Conservation (phyloP, 345 rosid genomes). For the Lepidium africanum region DNA sequence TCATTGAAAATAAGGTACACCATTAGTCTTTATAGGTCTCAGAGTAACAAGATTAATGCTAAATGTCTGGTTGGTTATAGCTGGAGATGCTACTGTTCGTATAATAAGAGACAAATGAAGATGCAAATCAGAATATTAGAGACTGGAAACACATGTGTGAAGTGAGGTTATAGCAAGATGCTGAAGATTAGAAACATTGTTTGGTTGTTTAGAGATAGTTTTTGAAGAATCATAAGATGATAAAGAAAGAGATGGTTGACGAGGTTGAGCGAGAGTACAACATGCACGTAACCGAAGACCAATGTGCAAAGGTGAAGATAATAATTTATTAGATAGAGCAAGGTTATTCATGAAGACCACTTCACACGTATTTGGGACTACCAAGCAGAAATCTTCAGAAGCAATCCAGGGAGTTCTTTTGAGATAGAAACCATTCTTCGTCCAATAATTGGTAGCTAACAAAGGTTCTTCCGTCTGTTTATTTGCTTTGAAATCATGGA, state of each 20-base stretch:
- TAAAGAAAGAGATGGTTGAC: not conserved
- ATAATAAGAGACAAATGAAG: not conserved
- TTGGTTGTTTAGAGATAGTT: not conserved
- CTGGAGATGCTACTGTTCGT: not conserved
- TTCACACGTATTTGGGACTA: no score
- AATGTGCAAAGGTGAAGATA: not conserved
- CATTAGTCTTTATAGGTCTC: not conserved
- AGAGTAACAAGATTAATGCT: not conserved
- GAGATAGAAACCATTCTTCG: no score
- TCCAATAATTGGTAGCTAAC: no score
- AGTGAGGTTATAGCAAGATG: not conserved
- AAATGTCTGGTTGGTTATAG: not conserved
- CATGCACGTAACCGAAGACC: not conserved
- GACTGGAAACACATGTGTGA: not conserved
- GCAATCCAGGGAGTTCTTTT: no score
- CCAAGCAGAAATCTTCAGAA: no score
- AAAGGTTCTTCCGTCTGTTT: no score
- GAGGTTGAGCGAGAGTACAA: not conserved
- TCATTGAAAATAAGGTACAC: not conserved
- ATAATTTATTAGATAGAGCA: not conserved
- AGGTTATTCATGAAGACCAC: no score
- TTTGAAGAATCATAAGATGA: not conserved
- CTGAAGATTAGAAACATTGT: not conserved
- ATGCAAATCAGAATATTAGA: not conserved
- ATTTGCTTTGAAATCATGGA: no score